A percentile compares a stretch with the other conserved stretches of the same genome.
Evolutionary conservation across 371 early-diverging fungal genomes (phyloP).

Genomic region (Basidiobolus heterosporus): DNA sequence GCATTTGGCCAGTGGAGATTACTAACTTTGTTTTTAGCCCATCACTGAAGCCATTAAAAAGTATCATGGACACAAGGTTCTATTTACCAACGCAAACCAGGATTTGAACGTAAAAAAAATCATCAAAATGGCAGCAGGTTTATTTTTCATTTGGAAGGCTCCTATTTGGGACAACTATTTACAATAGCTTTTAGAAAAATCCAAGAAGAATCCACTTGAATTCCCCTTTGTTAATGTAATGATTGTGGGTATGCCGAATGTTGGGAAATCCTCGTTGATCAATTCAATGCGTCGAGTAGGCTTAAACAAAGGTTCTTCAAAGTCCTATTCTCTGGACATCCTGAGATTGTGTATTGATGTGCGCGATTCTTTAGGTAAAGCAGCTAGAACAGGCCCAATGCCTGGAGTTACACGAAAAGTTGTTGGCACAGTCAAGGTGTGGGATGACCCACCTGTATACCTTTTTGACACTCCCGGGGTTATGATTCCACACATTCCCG

Average conservation of each 20-base stretch:
- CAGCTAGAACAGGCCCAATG: slow-evolving; percentile 64
- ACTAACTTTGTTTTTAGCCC: slow-evolving; percentile 6
- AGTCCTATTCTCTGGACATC: background rate
- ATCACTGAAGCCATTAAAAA: slow-evolving; percentile 29
- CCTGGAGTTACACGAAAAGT: slow-evolving; percentile 83
- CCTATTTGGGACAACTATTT: too few relatives aligned
- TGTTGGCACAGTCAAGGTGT: slow-evolving; percentile 65
- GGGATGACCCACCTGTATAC: slow-evolving; percentile 73
- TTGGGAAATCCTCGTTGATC: slow-evolving; percentile 84
- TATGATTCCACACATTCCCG: slow-evolving; percentile 67
- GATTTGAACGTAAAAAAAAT: slow-evolving; percentile 44
- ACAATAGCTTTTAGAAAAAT: slow-evolving; percentile 4
- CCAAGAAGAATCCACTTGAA: slow-evolving; percentile 9
- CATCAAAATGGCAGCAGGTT: slow-evolving; percentile 34
- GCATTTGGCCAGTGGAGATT: background rate
- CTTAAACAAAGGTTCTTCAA: slow-evolving; percentile 21
- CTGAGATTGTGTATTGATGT: background rate
- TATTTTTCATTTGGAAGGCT: background rate
- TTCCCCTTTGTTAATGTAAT: slow-evolving; percentile 41
- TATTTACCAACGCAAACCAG: slow-evolving; percentile 55
- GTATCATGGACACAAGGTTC: slow-evolving; percentile 29
- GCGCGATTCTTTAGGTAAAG: slow-evolving; percentile 32
- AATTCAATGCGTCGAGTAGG: slow-evolving; percentile 68
- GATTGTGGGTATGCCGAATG: slow-evolving; percentile 91
- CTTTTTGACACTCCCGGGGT: slow-evolving; percentile 84